phyloP scores from a whole-genome alignment of 441 rosid species.

The Capsella rubella region DNA sequence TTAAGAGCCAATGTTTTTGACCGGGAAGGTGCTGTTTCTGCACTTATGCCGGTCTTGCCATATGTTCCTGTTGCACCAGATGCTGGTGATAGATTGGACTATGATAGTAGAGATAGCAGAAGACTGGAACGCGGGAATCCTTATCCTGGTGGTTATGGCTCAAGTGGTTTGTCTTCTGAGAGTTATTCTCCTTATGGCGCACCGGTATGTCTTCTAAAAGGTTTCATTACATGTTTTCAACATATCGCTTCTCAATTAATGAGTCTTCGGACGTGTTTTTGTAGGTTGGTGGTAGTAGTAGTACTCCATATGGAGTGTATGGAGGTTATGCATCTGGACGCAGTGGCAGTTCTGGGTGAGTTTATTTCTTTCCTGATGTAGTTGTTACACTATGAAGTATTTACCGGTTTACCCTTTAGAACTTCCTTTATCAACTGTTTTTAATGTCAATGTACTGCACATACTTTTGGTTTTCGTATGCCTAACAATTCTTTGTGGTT shows the following conservation, averaged over 20 bases:
- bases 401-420: conserved; percentile 1
- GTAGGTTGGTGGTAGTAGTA: conserved; percentile 72
- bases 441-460: neutral
- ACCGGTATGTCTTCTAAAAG: conserved; percentile 45
- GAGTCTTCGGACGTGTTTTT: conserved; percentile 30
- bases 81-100: conserved; percentile 43
- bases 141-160: conserved; percentile 74
- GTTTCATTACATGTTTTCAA: conserved; percentile 4
- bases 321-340: conserved; percentile 91
- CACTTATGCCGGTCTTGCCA: conserved; percentile 83
- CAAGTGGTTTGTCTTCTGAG: conserved; percentile 67
- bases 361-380: conserved; percentile 15
- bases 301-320: conserved; percentile 80
- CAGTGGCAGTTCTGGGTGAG: conserved; percentile 80
- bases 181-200: conserved; percentile 78
- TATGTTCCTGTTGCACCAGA: conserved; percentile 84
- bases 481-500: conserved; percentile 16
- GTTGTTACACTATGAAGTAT: neutral
- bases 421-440: conserved; percentile 5
- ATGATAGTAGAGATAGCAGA: conserved; percentile 69
- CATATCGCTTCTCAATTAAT: conserved; percentile 12
- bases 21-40: conserved; percentile 80
- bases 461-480: neutral
- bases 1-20: conserved; percentile 92
- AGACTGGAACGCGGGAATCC: conserved; percentile 74